A percentile compares a stretch with the other conserved stretches of the same genome.
These are phyloP conservation scores for Tetraselmis striata DNA, from an alignment of 139 green algal species.

Conservation along the genomic window DNA sequence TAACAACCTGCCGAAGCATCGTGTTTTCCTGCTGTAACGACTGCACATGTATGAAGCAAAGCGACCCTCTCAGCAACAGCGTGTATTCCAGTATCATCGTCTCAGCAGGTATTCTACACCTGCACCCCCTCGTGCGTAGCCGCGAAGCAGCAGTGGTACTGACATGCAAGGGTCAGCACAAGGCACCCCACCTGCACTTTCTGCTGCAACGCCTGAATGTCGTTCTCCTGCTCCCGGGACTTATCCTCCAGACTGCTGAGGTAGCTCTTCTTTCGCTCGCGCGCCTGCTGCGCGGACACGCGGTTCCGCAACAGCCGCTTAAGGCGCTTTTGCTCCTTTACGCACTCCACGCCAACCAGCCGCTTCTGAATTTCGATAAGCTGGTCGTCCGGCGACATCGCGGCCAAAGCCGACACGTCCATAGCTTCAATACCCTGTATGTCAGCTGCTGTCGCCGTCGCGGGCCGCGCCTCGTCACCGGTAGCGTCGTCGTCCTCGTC, in stretches of 20 bases:
- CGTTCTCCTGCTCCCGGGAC: background rate
- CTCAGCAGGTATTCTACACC: no score
- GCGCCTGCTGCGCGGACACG: constrained; percentile 76
- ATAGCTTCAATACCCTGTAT: background rate
- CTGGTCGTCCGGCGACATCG: constrained; percentile 13
- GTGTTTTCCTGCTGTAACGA: constrained; percentile 35
- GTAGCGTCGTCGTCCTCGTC: constrained; percentile 6
- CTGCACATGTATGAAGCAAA: constrained; percentile 12
- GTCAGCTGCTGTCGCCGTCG: background rate
- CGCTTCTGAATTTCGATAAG: background rate
- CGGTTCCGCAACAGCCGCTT: constrained; percentile 72
- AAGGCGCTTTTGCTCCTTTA: constrained; percentile 42
- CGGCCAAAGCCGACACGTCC: background rate
- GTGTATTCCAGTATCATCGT: no score
- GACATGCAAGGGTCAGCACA: no score
- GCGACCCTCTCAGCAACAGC: background rate
- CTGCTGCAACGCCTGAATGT: background rate
- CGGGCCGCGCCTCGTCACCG: background rate
- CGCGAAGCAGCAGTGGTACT: no score
- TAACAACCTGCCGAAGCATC: constrained; percentile 41
- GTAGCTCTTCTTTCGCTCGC: constrained; percentile 79
- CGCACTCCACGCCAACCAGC: constrained; percentile 17
- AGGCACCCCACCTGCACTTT: background rate
- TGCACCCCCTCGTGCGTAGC: no score
- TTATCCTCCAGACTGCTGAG: constrained; percentile 58